Evolutionary conservation across 208 protist genomes (phyloP).

Genomic region (Perkinsela sp.): DNA sequence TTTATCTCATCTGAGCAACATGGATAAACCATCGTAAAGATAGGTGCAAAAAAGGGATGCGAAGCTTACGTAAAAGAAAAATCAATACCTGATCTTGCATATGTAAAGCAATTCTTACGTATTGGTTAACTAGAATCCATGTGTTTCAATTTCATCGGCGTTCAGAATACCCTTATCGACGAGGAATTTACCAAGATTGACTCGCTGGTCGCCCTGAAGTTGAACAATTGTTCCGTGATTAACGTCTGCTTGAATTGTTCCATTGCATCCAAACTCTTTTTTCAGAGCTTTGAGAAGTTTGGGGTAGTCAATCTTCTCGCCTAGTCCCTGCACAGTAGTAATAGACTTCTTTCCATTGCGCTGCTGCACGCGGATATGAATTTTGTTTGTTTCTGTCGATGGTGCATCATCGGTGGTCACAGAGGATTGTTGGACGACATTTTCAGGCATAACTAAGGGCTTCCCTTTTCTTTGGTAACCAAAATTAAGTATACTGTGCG

Average conservation of each 20-base stretch:
- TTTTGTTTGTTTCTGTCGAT: conserved; percentile 19
- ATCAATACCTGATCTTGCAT: too few relatives aligned
- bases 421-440: neutral
- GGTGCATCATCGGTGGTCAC: conserved; percentile 3
- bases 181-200: conserved; percentile 68
- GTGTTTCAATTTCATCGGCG: conserved; percentile 66
- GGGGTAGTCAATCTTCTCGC: conserved; percentile 62
- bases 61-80: too few relatives aligned
- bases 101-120: too few relatives aligned
- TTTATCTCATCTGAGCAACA: too few relatives aligned
- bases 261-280: conserved; percentile 74
- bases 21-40: too few relatives aligned
- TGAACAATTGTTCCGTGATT: conserved; percentile 72
- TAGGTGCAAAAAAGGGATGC: too few relatives aligned
- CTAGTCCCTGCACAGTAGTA: conserved; percentile 79
- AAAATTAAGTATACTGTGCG: too few relatives aligned
- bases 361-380: conserved; percentile 88
- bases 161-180: conserved; percentile 59
- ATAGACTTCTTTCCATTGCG: conserved; percentile 78
- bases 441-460: conserved; percentile 1
- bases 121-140: conserved; percentile 75
- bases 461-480: too few relatives aligned
- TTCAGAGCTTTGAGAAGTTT: conserved; percentile 49
- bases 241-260: conserved; percentile 36
- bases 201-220: conserved; percentile 80